A percentile compares a stretch with the other conserved stretches of the same genome.
Evolutionary conservation across 345 rosid genomes (phyloP).

Genomic region (Trapa incisa): DNA sequence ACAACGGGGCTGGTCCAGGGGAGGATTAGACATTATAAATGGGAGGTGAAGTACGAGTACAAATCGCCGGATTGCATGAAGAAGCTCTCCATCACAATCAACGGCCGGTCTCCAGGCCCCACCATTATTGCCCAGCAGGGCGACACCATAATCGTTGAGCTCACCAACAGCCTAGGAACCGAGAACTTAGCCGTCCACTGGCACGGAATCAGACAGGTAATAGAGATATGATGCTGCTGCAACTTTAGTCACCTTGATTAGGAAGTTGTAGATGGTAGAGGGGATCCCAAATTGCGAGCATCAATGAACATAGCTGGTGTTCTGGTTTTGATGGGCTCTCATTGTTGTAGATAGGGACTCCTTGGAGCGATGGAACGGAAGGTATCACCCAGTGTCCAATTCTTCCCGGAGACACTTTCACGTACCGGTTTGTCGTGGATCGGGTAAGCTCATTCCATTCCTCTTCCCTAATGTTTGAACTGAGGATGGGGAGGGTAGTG

Average conservation of each 20-base stretch:
- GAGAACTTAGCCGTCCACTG: constrained; percentile 62
- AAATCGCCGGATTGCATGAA: constrained; percentile 48
- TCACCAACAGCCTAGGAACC: constrained; percentile 44
- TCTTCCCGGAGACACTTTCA: constrained; percentile 56
- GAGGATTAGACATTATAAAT: constrained; percentile 34
- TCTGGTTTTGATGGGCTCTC: not conserved
- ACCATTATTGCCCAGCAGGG: constrained; percentile 47
- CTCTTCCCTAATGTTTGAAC: not conserved
- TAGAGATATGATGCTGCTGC: not conserved
- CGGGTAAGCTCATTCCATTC: constrained; percentile 25
- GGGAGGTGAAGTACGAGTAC: constrained; percentile 61
- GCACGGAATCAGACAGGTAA: constrained; percentile 75
- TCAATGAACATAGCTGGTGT: not conserved
- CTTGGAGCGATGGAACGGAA: constrained; percentile 67
- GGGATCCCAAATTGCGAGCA: no score
- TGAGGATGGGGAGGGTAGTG: no score
- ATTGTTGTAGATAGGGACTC: constrained; percentile 40
- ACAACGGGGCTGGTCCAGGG: constrained; percentile 3
- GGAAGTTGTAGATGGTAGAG: not conserved
- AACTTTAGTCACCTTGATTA: no score
- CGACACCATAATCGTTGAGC: constrained; percentile 57
- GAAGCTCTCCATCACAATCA: constrained; percentile 53
- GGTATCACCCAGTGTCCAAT: constrained; percentile 68
- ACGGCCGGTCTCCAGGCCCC: constrained; percentile 56
- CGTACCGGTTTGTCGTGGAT: constrained; percentile 50